phyloP scores from a whole-genome alignment of 176 grass and related monocot species.

The Oryza nivara region DNA sequence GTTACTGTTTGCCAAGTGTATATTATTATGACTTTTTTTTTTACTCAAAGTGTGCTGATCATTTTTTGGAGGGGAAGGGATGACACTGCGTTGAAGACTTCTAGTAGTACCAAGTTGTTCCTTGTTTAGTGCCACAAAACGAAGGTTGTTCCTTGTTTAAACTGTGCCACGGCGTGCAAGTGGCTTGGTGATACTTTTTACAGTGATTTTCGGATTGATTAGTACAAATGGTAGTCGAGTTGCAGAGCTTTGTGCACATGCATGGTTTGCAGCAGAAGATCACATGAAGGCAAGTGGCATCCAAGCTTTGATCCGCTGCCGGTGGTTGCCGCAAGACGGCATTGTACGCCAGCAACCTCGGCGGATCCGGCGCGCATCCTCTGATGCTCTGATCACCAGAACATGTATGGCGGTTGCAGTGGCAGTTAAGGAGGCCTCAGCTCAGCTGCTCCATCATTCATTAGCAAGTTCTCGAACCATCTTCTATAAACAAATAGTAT shows the following conservation, averaged over 20 bases:
- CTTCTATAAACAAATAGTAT: no score
- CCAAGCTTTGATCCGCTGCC: constrained; percentile 33
- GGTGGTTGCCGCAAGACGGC: constrained; percentile 18
- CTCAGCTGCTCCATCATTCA: neutral
- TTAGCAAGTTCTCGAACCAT: neutral
- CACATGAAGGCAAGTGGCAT: constrained; percentile 27
- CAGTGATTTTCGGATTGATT: constrained; percentile 7
- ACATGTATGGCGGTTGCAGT: constrained; percentile 6
- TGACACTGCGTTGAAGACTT: no score
- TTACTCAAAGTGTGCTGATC: neutral
- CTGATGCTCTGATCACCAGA: constrained; percentile 3
- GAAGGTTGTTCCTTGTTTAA: constrained; percentile 24
- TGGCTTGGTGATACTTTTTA: constrained; percentile 6
- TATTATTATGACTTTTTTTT: neutral
- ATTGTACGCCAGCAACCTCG: neutral
- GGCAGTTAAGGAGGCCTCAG: neutral
- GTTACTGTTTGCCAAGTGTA: neutral
- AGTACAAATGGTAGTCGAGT: constrained; percentile 26
- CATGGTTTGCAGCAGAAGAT: neutral
- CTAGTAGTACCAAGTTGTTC: constrained; percentile 32
- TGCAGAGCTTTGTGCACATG: constrained; percentile 35
- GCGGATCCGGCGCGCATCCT: neutral
- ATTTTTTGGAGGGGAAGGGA: neutral
- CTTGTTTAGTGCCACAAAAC: constrained; percentile 29
- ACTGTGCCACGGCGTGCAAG: constrained; percentile 22